A percentile compares a stretch with the other conserved stretches of the same genome.
Conservation (phyloP, 176 grass and related monocot species). For the Metroxylon sagu region DNA sequence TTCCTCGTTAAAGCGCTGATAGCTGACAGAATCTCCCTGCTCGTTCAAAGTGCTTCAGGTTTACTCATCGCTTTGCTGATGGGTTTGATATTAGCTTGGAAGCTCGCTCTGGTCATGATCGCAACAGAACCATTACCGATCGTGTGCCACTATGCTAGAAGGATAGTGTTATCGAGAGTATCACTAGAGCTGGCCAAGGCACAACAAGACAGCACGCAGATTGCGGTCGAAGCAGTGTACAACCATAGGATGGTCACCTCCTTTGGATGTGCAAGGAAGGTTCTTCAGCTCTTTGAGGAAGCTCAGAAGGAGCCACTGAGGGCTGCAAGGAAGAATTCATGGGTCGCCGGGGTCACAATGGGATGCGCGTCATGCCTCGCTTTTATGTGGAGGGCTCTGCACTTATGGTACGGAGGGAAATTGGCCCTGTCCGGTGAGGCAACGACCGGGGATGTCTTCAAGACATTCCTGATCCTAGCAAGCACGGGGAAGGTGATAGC, state of each 20-base stretch:
- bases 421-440: conserved; percentile 79
- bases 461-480: conserved; percentile 95
- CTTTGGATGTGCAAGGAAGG: conserved; percentile 66
- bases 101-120: conserved; percentile 98
- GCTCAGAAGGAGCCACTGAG: conserved; percentile 82
- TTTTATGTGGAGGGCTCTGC: conserved; percentile 86
- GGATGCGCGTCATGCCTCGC: conserved; percentile 83
- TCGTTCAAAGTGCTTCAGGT: conserved; percentile 85
- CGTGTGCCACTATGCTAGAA: conserved; percentile 84
- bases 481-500: conserved; percentile 97
- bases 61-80: conserved; percentile 72
- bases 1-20: conserved; percentile 92
- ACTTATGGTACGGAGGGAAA: conserved; percentile 97
- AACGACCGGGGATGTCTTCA: conserved; percentile 82
- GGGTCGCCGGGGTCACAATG: conserved; percentile 84
- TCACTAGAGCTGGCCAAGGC: conserved; percentile 79
- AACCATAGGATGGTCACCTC: conserved; percentile 98
- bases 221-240: conserved; percentile 87
- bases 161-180: conserved; percentile 85
- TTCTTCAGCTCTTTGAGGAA: conserved; percentile 71
- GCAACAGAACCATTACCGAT: conserved; percentile 79
- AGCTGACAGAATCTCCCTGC: conserved; percentile 83
- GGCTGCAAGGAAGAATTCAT: conserved; percentile 73
- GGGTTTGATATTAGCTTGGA: conserved; percentile 88
- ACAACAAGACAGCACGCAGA: conserved; percentile 86